Evolutionary conservation across 352 stramenopile species (phyloP).

Genomic region (Globisporangium parvum): DNA sequence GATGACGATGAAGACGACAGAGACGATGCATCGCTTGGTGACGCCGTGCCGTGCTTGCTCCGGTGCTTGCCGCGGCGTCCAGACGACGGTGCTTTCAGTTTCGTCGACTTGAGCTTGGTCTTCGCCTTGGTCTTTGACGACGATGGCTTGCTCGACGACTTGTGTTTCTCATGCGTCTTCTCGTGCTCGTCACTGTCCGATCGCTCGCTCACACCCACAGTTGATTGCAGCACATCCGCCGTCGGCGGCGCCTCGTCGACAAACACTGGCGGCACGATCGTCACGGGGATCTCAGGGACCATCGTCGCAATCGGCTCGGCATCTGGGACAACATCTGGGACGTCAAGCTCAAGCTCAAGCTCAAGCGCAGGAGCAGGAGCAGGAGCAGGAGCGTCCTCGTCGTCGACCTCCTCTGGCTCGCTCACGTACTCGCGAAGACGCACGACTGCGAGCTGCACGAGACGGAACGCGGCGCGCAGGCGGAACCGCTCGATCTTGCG

Average conservation of each 20-base stretch:
- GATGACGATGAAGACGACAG: neutral
- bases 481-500: conserved; percentile 27
- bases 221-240: conserved; percentile 1
- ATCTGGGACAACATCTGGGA: neutral
- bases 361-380: no score
- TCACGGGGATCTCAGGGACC: neutral
- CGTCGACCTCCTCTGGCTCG: conserved; percentile 1
- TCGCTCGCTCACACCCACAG: conserved; percentile 1
- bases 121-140: neutral
- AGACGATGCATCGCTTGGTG: neutral
- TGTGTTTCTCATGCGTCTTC: conserved; percentile 1
- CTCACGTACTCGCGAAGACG: conserved; percentile 1
- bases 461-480: conserved; percentile 24
- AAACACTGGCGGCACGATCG: neutral
- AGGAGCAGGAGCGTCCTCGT: neutral
- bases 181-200: conserved; percentile 9
- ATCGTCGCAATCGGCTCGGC: neutral
- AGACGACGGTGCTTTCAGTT: conserved; percentile 7
- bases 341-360: no score
- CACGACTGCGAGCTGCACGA: conserved; percentile 15
- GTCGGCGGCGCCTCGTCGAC: neutral
- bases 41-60: neutral
- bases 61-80: conserved; percentile 3
- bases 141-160: neutral
- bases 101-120: neutral